A percentile compares a stretch with the other conserved stretches of the same genome.
Conservation (phyloP, 345 rosid species). For the Lepidium aucheri region DNA sequence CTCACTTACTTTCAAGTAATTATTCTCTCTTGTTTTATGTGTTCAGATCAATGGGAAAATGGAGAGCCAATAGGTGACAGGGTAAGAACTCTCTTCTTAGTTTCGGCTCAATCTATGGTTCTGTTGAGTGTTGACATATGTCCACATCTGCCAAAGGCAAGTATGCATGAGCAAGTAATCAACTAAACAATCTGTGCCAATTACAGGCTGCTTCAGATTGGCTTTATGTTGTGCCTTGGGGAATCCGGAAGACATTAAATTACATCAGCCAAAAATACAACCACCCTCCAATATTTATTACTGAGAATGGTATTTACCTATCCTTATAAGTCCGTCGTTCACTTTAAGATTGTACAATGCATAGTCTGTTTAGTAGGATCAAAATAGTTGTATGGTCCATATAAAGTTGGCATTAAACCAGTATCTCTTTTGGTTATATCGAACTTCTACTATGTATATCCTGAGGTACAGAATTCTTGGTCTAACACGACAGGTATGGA, state of each 20-base stretch:
- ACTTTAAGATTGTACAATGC: slow-evolving; percentile 1
- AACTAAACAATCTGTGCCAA: slow-evolving; percentile 13
- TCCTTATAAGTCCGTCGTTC: neutral
- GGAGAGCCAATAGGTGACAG: slow-evolving; percentile 76
- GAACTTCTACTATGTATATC: neutral
- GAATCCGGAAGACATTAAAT: slow-evolving; percentile 63
- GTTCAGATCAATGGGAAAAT: slow-evolving; percentile 60
- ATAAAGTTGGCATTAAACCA: neutral
- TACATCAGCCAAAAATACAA: slow-evolving; percentile 55
- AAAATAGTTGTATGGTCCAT: neutral
- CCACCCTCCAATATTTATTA: slow-evolving; percentile 52
- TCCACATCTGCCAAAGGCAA: neutral
- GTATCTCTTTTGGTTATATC: neutral
- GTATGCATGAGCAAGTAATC: neutral
- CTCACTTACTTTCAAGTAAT: neutral
- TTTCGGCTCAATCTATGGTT: neutral
- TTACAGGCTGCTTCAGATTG: slow-evolving; percentile 91
- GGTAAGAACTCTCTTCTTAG: slow-evolving; percentile 31
- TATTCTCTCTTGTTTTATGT: slow-evolving; percentile 6
- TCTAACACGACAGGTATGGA: slow-evolving; percentile 68
- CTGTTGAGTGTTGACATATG: neutral
- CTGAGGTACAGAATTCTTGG: neutral
- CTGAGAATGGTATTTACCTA: slow-evolving; percentile 62
- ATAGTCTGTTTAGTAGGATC: neutral
- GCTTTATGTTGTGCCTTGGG: slow-evolving; percentile 93